Evolutionary conservation across 2,329 filamentous ascomycete species (phyloP), one percentile per base, ranked within the genome.

Genomic region (Achaetomium macrosporum): DNA sequence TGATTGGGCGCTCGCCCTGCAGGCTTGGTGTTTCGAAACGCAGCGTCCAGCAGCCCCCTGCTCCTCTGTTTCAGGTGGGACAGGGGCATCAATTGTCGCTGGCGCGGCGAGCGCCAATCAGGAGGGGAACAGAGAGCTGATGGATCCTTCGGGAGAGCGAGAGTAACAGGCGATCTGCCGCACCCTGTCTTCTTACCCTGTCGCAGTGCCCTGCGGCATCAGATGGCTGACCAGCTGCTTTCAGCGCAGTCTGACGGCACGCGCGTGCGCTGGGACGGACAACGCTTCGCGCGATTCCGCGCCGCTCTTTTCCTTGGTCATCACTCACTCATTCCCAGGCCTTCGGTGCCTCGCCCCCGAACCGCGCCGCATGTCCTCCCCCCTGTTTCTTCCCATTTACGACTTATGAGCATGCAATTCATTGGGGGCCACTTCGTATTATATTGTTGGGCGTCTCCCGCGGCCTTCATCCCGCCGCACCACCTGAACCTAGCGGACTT

Each of bases 391-490:
- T 36, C 50, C 33, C 36, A 19, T 53, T 30, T 10, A 30, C 30
- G n/a, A 33, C 11, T 35, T 12, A 16, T 19, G 40, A 48, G 37
- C 30, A 30, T 54, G 42, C 37, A 39, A 19, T 51, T 29, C 53
- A 25, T 47, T 42, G 49, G 50, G 51, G 44, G 42, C 41, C 50
- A 46, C 47, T n/a, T 57, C 49, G 51, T 57, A 46, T 52, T 49
- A 52, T 58, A 51, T 54, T 53, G 49, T 49, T 48, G 46, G 41
- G 30, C 9, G 40, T 20, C 42, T 45, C 51, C 51, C 52, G 40
- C 47, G 37, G 41, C 37, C 42, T 39, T 25, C n/a, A 19, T 31
- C 17, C 15, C 49, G 49, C 42, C 41, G 33, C 42, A 35, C 37
- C 29, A 35, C 42, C 33, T 42, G 42, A 40, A 25, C 42, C 33